Percentiles rank a stretch among this genome's conserved stretches.
These are phyloP conservation scores for Exophiala alcalophila DNA, from an alignment of 2,329 filamentous ascomycete genomes.

Conservation along the genomic window DNA sequence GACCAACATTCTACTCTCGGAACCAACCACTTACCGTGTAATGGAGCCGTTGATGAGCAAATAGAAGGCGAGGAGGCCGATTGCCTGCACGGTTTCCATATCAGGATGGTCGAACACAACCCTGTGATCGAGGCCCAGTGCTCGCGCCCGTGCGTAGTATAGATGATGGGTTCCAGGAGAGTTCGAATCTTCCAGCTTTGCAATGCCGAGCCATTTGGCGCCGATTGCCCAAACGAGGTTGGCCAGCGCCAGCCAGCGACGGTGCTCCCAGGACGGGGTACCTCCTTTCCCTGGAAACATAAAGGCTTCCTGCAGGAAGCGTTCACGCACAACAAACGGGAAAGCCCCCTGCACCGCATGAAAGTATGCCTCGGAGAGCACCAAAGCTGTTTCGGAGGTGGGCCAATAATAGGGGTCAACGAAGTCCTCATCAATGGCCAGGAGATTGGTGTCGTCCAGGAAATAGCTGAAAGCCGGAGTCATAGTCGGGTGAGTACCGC, in stretches of 20 bases:
- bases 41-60: slow-evolving; percentile 29
- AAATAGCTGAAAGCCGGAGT: slow-evolving; percentile 20
- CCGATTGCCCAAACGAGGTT: slow-evolving; percentile 26
- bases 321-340: slow-evolving; percentile 18
- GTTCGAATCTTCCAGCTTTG: slow-evolving; percentile 9
- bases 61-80: slow-evolving; percentile 26
- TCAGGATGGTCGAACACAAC: slow-evolving; percentile 30
- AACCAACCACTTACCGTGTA: slow-evolving; percentile 25
- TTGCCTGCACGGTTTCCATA: slow-evolving; percentile 30
- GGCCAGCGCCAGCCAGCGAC: slow-evolving; percentile 23
- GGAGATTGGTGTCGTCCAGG: slow-evolving; percentile 24
- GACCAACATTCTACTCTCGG: neutral
- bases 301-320: slow-evolving; percentile 16
- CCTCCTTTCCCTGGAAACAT: neutral
- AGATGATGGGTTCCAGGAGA: slow-evolving; percentile 25
- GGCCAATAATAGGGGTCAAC: slow-evolving; percentile 22
- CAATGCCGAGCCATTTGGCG: slow-evolving; percentile 19
- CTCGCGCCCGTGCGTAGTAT: slow-evolving; percentile 31
- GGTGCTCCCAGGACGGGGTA: slow-evolving; percentile 16
- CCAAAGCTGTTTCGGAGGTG: slow-evolving; percentile 1
- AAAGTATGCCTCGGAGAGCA: slow-evolving; percentile 26
- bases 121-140: slow-evolving; percentile 28
- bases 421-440: slow-evolving; percentile 26
- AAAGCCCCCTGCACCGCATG: slow-evolving; percentile 22
- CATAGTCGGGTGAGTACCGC: slow-evolving; percentile 9